Base-by-base conservation (phyloP, 371 early-diverging fungal species). In the Mortierella polycephala region DNA sequence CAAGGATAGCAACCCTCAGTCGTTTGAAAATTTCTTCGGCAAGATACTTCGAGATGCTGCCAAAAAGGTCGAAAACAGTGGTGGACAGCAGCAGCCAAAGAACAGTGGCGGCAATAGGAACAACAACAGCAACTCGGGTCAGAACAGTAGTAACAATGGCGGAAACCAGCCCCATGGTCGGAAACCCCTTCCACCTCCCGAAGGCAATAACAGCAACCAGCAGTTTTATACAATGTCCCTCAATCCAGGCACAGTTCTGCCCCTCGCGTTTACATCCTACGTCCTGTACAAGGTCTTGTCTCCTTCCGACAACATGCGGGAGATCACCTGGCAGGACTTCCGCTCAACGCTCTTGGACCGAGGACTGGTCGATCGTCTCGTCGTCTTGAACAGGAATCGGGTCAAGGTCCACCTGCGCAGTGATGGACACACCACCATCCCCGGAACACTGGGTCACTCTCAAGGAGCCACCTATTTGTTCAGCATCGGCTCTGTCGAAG, bases 271-370 rank as follows among this genome's bases (percentile, higher is more conserved):
- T 49, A 84, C 87, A 5, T 69, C 87, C 40, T 89, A 86, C 50
- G 66, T 90, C 44, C 64, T 89, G 12, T 92, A 87, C 73, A 85
- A 86, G 55, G 59, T 85, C 59, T 80, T 82, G 18, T 64, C 86
- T 1, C 85, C 86, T 11, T 69, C 82, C 13, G 86, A 88, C 7
- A 83, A 85, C 57, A 70, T 83, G 6, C 83, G 85, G 1, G 92
- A 95, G 66, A 91, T 97, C 60, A 96, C 97, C 0, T 98, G 91
- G 93, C 96, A 96, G 81, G 94, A 96, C 57, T 97, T 98, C 85
- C 89, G 96, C 13, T 86, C 89, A 16, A 85, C 90, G 21, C 88
- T 96, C 70, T 85, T 98, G 21, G 96, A 97, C 62, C 95, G 94
- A 76, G 99, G 98, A 6, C 84, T 92, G 53, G 98, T 98, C 7